These are phyloP conservation scores for Tricholoma bakamatsutake DNA, from an alignment of 768 basidiomycete genomes.

Conservation along the genomic window DNA sequence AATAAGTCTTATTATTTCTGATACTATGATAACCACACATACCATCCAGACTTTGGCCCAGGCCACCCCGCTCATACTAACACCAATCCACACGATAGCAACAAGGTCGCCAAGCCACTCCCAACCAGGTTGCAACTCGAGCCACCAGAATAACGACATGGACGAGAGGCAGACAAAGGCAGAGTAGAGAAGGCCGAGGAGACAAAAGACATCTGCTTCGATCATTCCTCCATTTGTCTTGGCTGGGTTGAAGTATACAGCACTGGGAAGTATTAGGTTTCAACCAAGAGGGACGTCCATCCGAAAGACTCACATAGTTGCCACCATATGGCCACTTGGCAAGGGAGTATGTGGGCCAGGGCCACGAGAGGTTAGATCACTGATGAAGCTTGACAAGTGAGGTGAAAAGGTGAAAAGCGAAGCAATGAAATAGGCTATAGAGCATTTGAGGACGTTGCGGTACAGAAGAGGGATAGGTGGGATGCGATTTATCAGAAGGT, in stretches of 20 bases:
- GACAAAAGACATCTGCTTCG: conserved; percentile 80
- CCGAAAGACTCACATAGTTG: conserved; percentile 68
- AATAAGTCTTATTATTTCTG: not conserved
- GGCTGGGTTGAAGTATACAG: conserved; percentile 90
- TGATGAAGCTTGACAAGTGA: conserved; percentile 61
- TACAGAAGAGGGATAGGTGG: conserved; percentile 45
- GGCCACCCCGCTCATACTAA: conserved; percentile 75
- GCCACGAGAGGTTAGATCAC: conserved; percentile 49
- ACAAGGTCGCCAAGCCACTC: conserved; percentile 70
- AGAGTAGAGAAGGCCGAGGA: conserved; percentile 64
- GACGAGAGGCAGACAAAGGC: conserved; percentile 68
- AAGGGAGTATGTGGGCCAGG: conserved; percentile 51
- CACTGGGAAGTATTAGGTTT: conserved; percentile 30
- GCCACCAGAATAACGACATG: conserved; percentile 75
- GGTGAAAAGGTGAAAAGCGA: conserved; percentile 92
- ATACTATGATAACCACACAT: conserved; percentile 4
- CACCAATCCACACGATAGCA: conserved; percentile 77
- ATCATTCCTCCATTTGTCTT: conserved; percentile 92
- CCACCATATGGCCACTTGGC: conserved; percentile 86
- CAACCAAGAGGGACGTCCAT: not conserved
- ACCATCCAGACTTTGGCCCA: conserved; percentile 93
- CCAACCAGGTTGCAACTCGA: conserved; percentile 65
- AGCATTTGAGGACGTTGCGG: conserved; percentile 84
- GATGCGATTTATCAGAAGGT: conserved; percentile 8
- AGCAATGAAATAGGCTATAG: conserved; percentile 83